Conservation (phyloP, 495 filamentous ascomycete genomes). For the Neurospora hispaniola region DNA sequence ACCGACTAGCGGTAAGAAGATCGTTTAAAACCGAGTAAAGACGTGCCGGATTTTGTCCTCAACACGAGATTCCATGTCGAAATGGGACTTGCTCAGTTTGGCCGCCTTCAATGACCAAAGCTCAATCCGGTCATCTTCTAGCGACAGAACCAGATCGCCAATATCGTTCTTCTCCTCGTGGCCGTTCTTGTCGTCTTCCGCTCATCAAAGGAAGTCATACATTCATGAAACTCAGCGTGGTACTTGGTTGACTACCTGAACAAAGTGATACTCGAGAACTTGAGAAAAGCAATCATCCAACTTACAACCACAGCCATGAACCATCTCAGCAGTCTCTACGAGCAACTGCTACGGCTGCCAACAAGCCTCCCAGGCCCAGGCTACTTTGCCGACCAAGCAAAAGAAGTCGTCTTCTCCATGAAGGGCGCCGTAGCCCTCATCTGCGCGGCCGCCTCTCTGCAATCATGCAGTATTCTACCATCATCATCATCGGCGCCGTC, state of each 20-base stretch:
- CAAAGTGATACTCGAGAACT: neutral
- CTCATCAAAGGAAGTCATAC: neutral
- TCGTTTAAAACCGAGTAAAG: neutral
- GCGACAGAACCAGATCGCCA: neutral
- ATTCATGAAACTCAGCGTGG: neutral
- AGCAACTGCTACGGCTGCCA: neutral
- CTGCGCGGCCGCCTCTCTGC: slow-evolving; percentile 2
- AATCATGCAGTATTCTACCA: neutral
- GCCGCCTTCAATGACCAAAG: neutral
- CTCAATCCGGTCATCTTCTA: neutral
- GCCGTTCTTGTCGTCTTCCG: neutral
- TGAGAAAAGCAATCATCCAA: neutral
- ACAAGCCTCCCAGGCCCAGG: neutral
- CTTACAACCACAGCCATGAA: neutral
- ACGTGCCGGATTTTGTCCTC: neutral
- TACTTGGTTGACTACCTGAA: neutral
- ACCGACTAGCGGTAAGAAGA: neutral
- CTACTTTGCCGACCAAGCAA: neutral
- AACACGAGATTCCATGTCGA: neutral
- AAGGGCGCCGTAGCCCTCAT: slow-evolving; percentile 11
- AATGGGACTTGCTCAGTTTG: neutral
- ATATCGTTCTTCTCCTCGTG: neutral
- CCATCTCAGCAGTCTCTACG: neutral
- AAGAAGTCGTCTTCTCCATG: slow-evolving; percentile 11
- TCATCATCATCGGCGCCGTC: neutral